Evolutionary conservation across 2,329 filamentous ascomycete species (phyloP), one percentile per base, ranked within the genome.

Genomic region (Hypoxylon sp.): DNA sequence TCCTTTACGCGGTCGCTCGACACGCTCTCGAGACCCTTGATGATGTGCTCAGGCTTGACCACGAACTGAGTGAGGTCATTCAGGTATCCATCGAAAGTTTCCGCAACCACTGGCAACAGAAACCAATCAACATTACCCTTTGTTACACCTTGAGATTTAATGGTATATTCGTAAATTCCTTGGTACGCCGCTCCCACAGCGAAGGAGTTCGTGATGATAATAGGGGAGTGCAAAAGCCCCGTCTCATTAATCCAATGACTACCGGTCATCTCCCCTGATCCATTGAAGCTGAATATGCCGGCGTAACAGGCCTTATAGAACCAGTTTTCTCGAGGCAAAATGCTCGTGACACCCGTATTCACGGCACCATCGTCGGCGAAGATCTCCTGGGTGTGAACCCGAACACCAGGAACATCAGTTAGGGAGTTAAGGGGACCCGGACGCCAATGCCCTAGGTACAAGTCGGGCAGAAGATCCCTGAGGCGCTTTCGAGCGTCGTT

Each of bases 11-110:
- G 78, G 1, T 83, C 86, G 7, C 81, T 79, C 2, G 80, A 81
- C 0, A 86, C 88, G 6, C 76, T 81, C 33, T 84, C 81, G 57
- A 91, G 86, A 0, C 88, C 86, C 2, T 81, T 75, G 30, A 87
- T 80, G 35, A 91, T 79, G 68, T 90, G 85, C 60, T 85, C 78
- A 0, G 87, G 81, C 25, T 81, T 85, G 2, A 91, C 82, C 0
- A 83, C 82, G 60, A 90, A 88, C 17, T 83, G 83, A 25, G 81
- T 80, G 1, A 88, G 80, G 70, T 91, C 86, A 73, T 86, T 90
- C 33, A 91, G 74, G 68, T 82, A 87, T 8, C 89, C 89, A 71
- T 91, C 89, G 60, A 86, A 91, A 0, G 89, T 91, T 79, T 91
- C 89, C 0, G 82, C 86, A 0, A 91, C 85, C 3, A 90, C 82